Conservation (phyloP, 2,329 filamentous ascomycete species). For the Fusarium kyushuense region DNA sequence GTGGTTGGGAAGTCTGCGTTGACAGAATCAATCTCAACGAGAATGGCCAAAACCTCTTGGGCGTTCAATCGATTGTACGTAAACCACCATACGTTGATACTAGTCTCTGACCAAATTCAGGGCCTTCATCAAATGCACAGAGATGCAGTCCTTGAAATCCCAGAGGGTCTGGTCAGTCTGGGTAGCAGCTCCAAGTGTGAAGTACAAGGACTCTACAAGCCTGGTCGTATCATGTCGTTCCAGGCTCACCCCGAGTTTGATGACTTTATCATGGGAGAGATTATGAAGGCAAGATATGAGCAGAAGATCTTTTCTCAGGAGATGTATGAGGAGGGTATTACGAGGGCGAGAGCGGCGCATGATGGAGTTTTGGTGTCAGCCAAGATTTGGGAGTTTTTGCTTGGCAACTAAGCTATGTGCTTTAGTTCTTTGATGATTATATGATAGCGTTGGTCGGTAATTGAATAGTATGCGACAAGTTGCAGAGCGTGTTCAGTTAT, state of each 20-base stretch:
- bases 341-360: slow-evolving; percentile 45
- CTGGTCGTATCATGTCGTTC: slow-evolving; percentile 53
- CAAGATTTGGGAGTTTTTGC: slow-evolving; percentile 47
- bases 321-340: slow-evolving; percentile 46
- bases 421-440: accelerated
- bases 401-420: not conserved
- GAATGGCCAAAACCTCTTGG: slow-evolving; percentile 54
- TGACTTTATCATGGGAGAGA: slow-evolving; percentile 51
- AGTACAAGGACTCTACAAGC: slow-evolving; percentile 57
- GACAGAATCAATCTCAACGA: slow-evolving; percentile 54
- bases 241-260: slow-evolving; percentile 61
- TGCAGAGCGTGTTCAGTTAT: not conserved
- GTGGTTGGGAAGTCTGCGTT: slow-evolving; percentile 59
- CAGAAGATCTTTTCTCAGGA: slow-evolving; percentile 47
- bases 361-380: slow-evolving; percentile 47
- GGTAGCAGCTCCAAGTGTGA: slow-evolving; percentile 55
- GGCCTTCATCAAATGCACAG: slow-evolving; percentile 59
- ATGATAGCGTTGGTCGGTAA: not conserved
- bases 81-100: too few relatives aligned
- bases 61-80: slow-evolving; percentile 46
- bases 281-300: slow-evolving; percentile 47
- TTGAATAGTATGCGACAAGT: not conserved
- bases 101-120: slow-evolving; percentile 38
- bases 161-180: slow-evolving; percentile 53
- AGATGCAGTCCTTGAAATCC: slow-evolving; percentile 56